Conservation (phyloP, 805 yeast species). For the Wickerhamiella galacta region DNA sequence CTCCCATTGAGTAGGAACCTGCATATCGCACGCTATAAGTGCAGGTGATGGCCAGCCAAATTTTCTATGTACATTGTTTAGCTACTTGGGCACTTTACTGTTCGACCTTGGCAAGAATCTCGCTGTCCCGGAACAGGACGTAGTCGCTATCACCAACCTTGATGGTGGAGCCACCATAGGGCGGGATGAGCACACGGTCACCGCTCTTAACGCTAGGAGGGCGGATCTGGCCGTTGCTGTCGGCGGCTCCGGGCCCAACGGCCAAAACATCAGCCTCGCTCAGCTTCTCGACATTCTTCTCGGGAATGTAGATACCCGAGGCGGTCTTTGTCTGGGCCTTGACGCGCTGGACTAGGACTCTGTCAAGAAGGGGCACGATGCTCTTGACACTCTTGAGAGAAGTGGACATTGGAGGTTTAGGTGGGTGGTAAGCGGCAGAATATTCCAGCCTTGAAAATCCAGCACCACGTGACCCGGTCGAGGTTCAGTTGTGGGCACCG, state of each 20-base stretch:
- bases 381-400: slow-evolving; percentile 67
- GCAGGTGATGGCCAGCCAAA: neutral
- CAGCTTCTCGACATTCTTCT: slow-evolving; percentile 86
- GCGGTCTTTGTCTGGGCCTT: slow-evolving; percentile 86
- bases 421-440: slow-evolving; percentile 1
- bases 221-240: slow-evolving; percentile 56
- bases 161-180: slow-evolving; percentile 81
- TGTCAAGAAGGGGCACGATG: slow-evolving; percentile 84
- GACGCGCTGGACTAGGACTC: slow-evolving; percentile 87
- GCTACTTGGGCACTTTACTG: too few species aligned
- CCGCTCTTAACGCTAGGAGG: slow-evolving; percentile 70
- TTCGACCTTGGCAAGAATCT: slow-evolving; percentile 83
- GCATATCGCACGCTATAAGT: neutral
- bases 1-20: too few species aligned
- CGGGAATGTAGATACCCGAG: slow-evolving; percentile 86
- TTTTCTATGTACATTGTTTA: slow-evolving; percentile 3
- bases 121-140: slow-evolving; percentile 77
- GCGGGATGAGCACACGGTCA: slow-evolving; percentile 86
- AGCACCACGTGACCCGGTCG: too few species aligned
- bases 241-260: slow-evolving; percentile 84
- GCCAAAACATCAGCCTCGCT: slow-evolving; percentile 86
- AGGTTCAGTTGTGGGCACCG: too few species aligned
- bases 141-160: slow-evolving; percentile 66
- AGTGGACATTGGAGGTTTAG: slow-evolving; percentile 9
- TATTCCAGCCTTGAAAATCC: neutral